Percentiles rank a stretch among this genome's conserved stretches.
Conservation (phyloP, 1,139 yeast species). For the Ogataea hybrid region DNA sequence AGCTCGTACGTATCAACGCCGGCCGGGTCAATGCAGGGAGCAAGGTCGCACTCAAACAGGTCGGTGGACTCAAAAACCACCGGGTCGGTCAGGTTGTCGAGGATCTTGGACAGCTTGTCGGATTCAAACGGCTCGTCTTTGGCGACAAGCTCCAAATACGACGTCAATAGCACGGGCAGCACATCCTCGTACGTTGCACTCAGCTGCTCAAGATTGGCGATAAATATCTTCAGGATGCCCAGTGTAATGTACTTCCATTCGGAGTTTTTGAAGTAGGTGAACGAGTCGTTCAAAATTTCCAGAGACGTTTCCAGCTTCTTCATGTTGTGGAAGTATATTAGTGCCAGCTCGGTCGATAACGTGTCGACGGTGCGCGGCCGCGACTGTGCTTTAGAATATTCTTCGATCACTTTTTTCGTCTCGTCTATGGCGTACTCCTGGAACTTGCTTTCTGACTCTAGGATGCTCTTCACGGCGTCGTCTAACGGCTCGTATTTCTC, state of each 20-base stretch:
- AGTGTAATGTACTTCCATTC: slow-evolving; percentile 80
- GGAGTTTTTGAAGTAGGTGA: slow-evolving; percentile 59
- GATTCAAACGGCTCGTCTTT: slow-evolving; percentile 19
- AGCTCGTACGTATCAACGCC: slow-evolving; percentile 25
- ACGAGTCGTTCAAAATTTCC: slow-evolving; percentile 62
- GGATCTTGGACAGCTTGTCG: slow-evolving; percentile 26
- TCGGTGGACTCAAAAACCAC: slow-evolving; percentile 33
- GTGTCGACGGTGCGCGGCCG: slow-evolving; percentile 68
- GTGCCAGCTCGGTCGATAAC: slow-evolving; percentile 78
- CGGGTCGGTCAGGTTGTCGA: slow-evolving; percentile 23
- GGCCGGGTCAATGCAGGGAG: slow-evolving; percentile 19
- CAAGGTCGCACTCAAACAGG: slow-evolving; percentile 32
- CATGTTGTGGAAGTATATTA: slow-evolving; percentile 55
- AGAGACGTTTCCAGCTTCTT: slow-evolving; percentile 61
- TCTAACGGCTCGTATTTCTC: slow-evolving; percentile 18
- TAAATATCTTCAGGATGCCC: slow-evolving; percentile 59
- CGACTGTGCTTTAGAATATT: slow-evolving; percentile 25
- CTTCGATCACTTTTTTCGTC: slow-evolving; percentile 33
- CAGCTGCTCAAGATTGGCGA: slow-evolving; percentile 62
- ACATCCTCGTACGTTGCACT: slow-evolving; percentile 14
- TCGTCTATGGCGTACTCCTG: slow-evolving; percentile 30
- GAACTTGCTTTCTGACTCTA: slow-evolving; percentile 29
- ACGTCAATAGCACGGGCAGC: slow-evolving; percentile 20
- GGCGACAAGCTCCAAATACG: slow-evolving; percentile 30
- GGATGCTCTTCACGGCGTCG: slow-evolving; percentile 15